These are phyloP conservation scores for Dendrobium officinale DNA, from an alignment of 106 monocot genomes.

Conservation along the genomic window DNA sequence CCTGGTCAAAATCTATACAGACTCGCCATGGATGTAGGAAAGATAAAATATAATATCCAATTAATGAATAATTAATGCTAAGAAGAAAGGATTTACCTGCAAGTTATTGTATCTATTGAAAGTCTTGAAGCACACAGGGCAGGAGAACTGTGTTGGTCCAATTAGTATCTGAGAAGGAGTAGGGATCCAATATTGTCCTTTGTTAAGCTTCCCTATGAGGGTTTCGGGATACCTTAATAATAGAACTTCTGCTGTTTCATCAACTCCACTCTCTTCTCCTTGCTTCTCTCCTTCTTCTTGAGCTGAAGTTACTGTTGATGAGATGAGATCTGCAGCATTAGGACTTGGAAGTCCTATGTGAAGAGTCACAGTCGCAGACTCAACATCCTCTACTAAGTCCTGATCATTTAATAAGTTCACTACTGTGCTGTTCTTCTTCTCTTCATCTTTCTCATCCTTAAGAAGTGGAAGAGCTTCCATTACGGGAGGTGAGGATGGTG, in stretches of 20 bases:
- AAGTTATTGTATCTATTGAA: constrained; percentile 17
- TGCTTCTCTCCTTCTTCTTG: background rate
- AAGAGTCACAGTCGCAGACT: constrained; percentile 40
- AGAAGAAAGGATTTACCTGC: constrained; percentile 3
- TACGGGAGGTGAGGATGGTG: constrained; percentile 34
- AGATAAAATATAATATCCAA: no score
- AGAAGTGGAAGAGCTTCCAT: constrained; percentile 55
- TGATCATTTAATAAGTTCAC: background rate
- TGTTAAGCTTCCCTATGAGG: constrained; percentile 56
- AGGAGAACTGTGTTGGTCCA: constrained; percentile 19
- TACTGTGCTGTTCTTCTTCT: background rate
- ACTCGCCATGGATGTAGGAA: no score
- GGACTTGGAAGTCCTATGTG: constrained; percentile 52
- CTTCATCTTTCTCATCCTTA: background rate
- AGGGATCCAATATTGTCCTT: constrained; percentile 69
- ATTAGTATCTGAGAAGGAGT: constrained; percentile 69
- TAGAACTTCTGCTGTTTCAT: constrained; percentile 11
- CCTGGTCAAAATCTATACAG: no score
- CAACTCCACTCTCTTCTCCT: constrained; percentile 10
- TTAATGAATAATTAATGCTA: no score
- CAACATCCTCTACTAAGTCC: constrained; percentile 14
- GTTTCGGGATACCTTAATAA: constrained; percentile 15
- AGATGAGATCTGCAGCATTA: constrained; percentile 29
- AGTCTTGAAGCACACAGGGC: constrained; percentile 8
- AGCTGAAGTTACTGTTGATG: constrained; percentile 21